A percentile compares a stretch with the other conserved stretches of the same genome.
phyloP scores from a whole-genome alignment of 495 filamentous ascomycete species.

The Physcia stellaris region DNA sequence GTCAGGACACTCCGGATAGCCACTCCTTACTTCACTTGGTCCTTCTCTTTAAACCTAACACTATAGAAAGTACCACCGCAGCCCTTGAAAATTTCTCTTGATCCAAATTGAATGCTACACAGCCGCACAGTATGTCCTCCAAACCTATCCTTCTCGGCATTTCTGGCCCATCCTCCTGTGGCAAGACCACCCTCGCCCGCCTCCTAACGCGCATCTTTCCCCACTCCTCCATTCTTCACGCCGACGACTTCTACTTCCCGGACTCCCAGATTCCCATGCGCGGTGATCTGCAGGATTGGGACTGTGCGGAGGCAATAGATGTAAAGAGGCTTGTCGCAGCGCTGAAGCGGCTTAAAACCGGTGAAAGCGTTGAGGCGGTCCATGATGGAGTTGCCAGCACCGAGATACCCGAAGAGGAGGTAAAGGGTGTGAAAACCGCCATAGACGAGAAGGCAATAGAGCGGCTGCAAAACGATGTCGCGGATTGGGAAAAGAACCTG shows the following conservation, averaged over 20 bases:
- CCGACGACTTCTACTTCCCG: conserved; percentile 83
- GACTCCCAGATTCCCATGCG: conserved; percentile 56
- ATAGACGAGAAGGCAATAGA: conserved; percentile 1
- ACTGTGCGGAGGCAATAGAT: conserved; percentile 63
- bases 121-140: no score
- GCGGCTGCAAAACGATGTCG: conserved; percentile 12
- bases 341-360: conserved; percentile 51
- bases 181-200: conserved; percentile 68
- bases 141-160: conserved; percentile 60
- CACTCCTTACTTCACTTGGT: no score
- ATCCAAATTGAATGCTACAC: no score
- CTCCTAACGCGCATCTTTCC: conserved; percentile 62
- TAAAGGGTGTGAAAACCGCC: not conserved
- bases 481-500: not conserved
- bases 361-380: conserved; percentile 20
- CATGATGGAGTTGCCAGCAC: conserved; percentile 17
- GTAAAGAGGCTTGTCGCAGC: conserved; percentile 45
- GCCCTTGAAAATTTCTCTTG: no score
- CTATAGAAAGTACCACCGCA: no score
- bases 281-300: conserved; percentile 65
- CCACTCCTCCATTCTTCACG: conserved; percentile 48
- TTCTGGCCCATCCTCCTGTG: conserved; percentile 62
- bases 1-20: no score
- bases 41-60: no score
- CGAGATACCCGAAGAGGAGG: not conserved